Conservation (phyloP, 1,139 yeast genomes). For the Saccharomyces hybrid region DNA sequence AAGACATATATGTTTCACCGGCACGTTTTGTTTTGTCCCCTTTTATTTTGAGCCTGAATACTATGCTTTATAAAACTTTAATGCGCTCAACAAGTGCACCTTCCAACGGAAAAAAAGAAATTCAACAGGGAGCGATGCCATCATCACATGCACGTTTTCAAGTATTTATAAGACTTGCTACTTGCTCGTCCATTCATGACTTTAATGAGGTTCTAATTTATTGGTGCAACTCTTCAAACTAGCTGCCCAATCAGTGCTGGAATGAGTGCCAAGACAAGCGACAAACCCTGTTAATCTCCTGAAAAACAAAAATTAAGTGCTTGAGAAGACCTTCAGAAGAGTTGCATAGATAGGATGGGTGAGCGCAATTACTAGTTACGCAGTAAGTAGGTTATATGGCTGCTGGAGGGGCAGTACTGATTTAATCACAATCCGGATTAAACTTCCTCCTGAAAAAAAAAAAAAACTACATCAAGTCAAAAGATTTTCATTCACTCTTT, state of each 20-base stretch:
- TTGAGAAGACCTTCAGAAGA: not conserved
- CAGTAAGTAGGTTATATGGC: not conserved
- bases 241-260: not conserved
- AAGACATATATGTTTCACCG: not conserved
- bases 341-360: not conserved
- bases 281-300: not conserved
- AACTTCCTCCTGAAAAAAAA: not conserved
- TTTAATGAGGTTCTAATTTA: not conserved
- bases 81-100: not conserved
- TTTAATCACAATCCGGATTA: not conserved
- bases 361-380: not conserved
- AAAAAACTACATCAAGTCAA: too few relatives aligned
- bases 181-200: not conserved
- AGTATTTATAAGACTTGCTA: not conserved
- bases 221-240: not conserved
- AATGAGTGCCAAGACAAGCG: not conserved
- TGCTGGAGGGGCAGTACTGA: not conserved
- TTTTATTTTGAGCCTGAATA: not conserved
- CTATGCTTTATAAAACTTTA: not conserved
- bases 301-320: not conserved
- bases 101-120: not conserved
- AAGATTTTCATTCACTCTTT: not conserved
- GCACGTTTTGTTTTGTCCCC: not conserved
- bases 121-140: not conserved
- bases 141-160: not conserved